Percentiles rank a stretch among this genome's conserved stretches.
Evolutionary conservation across 2,329 filamentous ascomycete genomes (phyloP).

Genomic region (Xylaria sp.): DNA sequence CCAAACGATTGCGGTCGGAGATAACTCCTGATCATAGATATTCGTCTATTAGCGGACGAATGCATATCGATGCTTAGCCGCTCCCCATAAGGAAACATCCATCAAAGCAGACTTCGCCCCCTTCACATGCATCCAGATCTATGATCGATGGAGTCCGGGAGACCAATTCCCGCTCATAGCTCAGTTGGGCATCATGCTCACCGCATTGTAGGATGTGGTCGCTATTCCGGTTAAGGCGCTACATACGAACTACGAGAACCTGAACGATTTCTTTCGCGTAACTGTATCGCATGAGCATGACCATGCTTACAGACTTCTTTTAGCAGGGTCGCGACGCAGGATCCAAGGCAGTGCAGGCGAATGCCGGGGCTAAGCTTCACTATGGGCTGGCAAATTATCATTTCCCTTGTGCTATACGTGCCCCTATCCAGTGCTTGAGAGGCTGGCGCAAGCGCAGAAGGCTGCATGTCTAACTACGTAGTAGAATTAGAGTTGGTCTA

Average conservation of each 20-base stretch:
- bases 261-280: constrained; percentile 77
- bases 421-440: constrained; percentile 66
- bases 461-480: constrained; percentile 55
- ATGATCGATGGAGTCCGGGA: constrained; percentile 66
- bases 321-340: constrained; percentile 71
- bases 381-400: constrained; percentile 71
- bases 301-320: constrained; percentile 73
- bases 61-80: constrained; percentile 4
- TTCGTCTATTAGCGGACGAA: constrained; percentile 17
- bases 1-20: constrained; percentile 19
- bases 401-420: constrained; percentile 74
- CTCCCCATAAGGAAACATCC: constrained; percentile 56
- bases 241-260: constrained; percentile 73
- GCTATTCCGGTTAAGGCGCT: constrained; percentile 67
- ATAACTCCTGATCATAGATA: constrained; percentile 17
- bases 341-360: constrained; percentile 67
- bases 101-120: constrained; percentile 63
- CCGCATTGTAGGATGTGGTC: constrained; percentile 65
- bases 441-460: constrained; percentile 55
- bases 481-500: constrained; percentile 71
- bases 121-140: constrained; percentile 58
- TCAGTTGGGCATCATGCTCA: constrained; percentile 66
- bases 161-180: constrained; percentile 75
- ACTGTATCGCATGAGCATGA: constrained; percentile 77
- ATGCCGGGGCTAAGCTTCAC: constrained; percentile 70